Evolutionary conservation across 148 eudicot species (phyloP), one percentile per base, ranked within the genome.

Genomic region (Suaeda aralocaspica): DNA sequence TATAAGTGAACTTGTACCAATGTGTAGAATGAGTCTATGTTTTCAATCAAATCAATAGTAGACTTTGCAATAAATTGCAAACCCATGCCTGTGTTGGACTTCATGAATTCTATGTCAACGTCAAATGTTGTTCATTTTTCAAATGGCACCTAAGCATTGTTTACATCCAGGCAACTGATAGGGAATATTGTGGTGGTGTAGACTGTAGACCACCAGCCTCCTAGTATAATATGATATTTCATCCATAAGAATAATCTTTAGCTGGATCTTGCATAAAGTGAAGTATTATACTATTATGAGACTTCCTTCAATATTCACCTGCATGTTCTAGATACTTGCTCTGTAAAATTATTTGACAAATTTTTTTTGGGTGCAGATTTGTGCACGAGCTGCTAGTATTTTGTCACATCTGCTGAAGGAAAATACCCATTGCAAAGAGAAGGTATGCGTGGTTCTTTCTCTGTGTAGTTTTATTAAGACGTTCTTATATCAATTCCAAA

Each of bases 381-480:
- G 93, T 77, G 80, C 89, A 71, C 82, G 96, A 64, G 93, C 93
- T 79, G 97, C 97, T 50, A 89, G 95, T 81, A 88, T 91, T 61
- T 86, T 89, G 53, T 82, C 97, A 69, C 84, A 89, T 79, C 66
- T 89, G 39, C 73, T 91, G 81, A 87, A 84, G 84, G 95, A 86
- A 75, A 94, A 94, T 72, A 66, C 44, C 62, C 89, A 78, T 24
- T 89, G 98, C 91, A 94, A 94, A 78, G 98, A 94, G 74, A 85
- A 46, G 90, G 98, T 94, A 83, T 69, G 74, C 33, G 6, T 30
- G 66, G 68, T 69, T 74, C 49, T 36, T 64, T 24, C 34, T 55
- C 28, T 30, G 26, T 42, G 26, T 50, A 33, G n/a, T 72, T 42
- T 7, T 52, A 53, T 26, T 70, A 30, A 13, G 45, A 11, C 31